These are phyloP conservation scores for Rubia yunnanensis DNA, from an alignment of 257 asterid genomes.

Conservation along the genomic window DNA sequence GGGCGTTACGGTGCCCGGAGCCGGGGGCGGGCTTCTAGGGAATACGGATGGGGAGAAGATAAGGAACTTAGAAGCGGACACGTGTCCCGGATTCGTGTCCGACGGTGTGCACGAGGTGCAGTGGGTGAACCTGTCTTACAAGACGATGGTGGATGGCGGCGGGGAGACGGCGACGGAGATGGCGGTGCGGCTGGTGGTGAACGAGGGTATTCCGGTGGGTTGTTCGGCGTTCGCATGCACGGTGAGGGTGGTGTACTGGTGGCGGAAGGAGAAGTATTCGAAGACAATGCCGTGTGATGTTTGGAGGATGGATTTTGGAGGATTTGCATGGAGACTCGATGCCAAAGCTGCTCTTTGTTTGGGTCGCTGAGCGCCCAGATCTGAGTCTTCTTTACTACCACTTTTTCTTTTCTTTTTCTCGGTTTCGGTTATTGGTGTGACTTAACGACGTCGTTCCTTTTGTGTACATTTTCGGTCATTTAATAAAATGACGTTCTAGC, in stretches of 20 bases:
- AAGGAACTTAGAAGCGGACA: constrained; percentile 42
- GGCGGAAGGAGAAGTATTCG: constrained; percentile 24
- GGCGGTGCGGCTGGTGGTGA: constrained; percentile 36
- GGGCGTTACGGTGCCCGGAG: background rate
- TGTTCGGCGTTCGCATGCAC: constrained; percentile 38
- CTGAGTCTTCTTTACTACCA: background rate
- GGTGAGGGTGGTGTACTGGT: background rate
- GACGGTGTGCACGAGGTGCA: constrained; percentile 40
- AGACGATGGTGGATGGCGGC: constrained; percentile 26
- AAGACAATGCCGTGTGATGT: constrained; percentile 71
- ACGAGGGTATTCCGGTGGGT: constrained; percentile 34
- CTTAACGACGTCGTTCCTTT: too few species aligned
- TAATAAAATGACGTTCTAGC: too few species aligned
- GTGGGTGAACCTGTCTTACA: constrained; percentile 60
- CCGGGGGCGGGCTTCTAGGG: constrained; percentile 14
- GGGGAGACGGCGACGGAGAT: constrained; percentile 21
- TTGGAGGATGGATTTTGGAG: constrained; percentile 76
- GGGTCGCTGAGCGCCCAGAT: constrained; percentile 24
- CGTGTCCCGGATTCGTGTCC: constrained; percentile 67
- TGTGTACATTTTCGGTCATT: background rate
- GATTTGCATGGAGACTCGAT: constrained; percentile 93
- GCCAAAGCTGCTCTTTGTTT: constrained; percentile 58
- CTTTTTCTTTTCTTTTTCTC: too few species aligned
- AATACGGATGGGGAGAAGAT: constrained; percentile 35
- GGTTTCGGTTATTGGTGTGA: too few species aligned